Conservation (phyloP, 768 basidiomycete genomes). For the Xanthoconium purpureum region DNA sequence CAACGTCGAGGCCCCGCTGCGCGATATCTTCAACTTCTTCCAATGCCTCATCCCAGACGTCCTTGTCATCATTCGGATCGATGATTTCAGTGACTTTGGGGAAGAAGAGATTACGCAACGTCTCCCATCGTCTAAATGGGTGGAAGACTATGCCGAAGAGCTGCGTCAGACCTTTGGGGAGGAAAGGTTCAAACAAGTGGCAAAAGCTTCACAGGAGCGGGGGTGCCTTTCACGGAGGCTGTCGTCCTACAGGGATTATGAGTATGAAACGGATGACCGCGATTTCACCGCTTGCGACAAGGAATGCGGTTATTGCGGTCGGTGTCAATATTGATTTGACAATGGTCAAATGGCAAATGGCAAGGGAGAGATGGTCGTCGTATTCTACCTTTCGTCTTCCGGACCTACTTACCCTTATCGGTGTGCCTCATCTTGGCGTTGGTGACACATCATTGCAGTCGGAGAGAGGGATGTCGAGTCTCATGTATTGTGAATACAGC, state of each 20-base stretch:
- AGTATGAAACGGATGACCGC: neutral
- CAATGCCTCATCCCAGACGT: constrained; percentile 5
- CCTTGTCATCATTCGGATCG: constrained; percentile 4
- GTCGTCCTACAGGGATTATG: neutral
- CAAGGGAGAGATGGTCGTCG: neutral
- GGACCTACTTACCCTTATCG: neutral
- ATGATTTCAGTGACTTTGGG: neutral
- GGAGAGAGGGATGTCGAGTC: neutral
- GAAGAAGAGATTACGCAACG: constrained; percentile 3
- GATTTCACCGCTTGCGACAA: constrained; percentile 11
- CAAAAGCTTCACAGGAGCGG: neutral
- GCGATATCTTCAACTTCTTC: constrained; percentile 7
- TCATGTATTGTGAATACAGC: neutral
- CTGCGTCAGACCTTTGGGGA: neutral
- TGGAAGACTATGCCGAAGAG: neutral
- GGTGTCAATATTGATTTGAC: neutral
- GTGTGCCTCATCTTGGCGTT: neutral
- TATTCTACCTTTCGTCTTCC: neutral
- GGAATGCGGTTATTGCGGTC: constrained; percentile 6
- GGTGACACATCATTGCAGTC: neutral
- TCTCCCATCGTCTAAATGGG: constrained; percentile 1
- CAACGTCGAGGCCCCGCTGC: constrained; percentile 1
- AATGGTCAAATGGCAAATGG: neutral
- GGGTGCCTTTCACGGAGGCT: neutral
- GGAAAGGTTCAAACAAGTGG: neutral